phyloP scores from a whole-genome alignment of 495 filamentous ascomycete genomes.

The Aspergillus mulundensis region DNA sequence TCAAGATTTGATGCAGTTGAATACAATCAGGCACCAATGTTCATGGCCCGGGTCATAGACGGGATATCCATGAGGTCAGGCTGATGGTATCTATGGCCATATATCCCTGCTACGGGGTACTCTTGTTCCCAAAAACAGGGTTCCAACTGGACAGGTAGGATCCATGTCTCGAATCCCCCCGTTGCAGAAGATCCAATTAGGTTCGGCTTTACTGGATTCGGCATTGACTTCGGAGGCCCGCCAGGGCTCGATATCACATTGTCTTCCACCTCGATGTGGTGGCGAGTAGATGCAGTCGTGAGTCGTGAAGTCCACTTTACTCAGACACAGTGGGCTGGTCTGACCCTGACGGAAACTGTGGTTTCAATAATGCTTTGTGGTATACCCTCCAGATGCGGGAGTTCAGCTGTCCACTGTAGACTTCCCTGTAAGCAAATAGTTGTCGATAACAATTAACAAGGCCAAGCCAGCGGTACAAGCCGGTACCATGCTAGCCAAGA shows the following conservation, averaged over 20 bases:
- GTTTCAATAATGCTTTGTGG: not conserved
- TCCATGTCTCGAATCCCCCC: not conserved
- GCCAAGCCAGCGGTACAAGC: conserved; percentile 6
- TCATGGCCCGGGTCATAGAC: not conserved
- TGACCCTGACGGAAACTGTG: not conserved
- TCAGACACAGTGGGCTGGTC: not conserved
- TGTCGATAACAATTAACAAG: conserved; percentile 4
- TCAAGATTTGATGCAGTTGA: not conserved
- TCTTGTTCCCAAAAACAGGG: not conserved
- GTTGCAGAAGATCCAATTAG: not conserved
- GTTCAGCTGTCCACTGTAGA: not conserved
- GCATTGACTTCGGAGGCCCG: not conserved
- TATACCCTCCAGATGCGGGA: not conserved
- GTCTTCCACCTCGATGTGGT: not conserved
- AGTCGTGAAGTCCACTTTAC: not conserved
- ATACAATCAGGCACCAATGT: not conserved
- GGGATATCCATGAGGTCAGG: not conserved
- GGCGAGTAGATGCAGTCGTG: not conserved
- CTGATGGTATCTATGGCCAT: not conserved
- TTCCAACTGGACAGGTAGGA: not conserved
- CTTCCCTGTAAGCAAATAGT: conserved; percentile 8
- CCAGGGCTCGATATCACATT: not conserved
- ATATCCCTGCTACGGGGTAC: not conserved
- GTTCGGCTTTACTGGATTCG: conserved; percentile 5
- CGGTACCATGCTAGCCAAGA: conserved; percentile 7